phyloP scores from a whole-genome alignment of 768 basidiomycete genomes.

The Cystobasidium onofrii region DNA sequence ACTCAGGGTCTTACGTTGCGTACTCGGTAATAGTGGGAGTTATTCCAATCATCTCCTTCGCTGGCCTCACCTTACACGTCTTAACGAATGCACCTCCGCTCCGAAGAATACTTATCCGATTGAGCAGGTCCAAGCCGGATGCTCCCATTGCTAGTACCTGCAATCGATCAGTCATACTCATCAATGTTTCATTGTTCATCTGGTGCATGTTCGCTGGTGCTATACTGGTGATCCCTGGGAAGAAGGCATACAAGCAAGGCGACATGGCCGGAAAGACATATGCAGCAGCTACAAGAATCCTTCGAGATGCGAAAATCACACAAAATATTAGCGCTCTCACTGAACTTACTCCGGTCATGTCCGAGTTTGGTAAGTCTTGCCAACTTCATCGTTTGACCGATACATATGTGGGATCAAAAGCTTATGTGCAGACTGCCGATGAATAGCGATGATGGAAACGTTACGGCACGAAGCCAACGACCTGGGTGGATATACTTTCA shows the following conservation, averaged over 20 bases:
- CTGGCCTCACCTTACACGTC: neutral
- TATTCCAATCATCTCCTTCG: neutral
- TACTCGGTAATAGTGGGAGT: neutral
- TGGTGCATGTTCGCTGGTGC: neutral
- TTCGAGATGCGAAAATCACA: neutral
- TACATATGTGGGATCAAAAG: neutral
- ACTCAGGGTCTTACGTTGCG: neutral
- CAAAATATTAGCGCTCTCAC: neutral
- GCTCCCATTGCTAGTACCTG: neutral
- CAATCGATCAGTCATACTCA: neutral
- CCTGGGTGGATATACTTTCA: neutral
- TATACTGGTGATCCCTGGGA: neutral
- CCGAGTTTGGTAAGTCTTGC: neutral
- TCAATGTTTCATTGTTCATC: neutral
- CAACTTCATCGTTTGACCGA: neutral
- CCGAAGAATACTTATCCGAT: neutral
- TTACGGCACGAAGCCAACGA: neutral
- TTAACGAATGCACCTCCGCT: neutral
- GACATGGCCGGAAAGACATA: neutral
- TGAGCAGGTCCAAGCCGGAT: neutral
- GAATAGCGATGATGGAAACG: neutral
- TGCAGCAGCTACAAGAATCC: neutral
- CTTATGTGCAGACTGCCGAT: neutral
- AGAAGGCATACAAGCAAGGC: neutral
- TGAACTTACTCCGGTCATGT: neutral